phyloP scores from a whole-genome alignment of 2,329 filamentous ascomycete species.

The Pezicula neosporulosa region DNA sequence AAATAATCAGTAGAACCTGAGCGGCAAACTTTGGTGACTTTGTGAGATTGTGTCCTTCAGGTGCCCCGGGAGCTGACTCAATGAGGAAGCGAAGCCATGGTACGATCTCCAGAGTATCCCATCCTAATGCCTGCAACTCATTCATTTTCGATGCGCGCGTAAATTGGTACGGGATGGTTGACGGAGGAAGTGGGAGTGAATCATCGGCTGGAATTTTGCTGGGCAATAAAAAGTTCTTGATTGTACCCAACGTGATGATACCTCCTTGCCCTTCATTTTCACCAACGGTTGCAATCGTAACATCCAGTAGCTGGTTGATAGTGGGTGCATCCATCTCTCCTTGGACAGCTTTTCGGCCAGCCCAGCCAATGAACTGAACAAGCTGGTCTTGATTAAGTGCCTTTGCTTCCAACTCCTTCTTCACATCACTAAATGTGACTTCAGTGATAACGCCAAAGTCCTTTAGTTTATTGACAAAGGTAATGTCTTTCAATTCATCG shows the following conservation, averaged over 20 bases:
- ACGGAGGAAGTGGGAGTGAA: conserved; percentile 77
- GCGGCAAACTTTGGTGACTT: conserved; percentile 70
- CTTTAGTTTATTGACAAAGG: conserved; percentile 76
- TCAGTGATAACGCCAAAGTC: conserved; percentile 85
- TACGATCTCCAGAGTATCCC: conserved; percentile 79
- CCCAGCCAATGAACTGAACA: conserved; percentile 80
- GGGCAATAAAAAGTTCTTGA: conserved; percentile 72
- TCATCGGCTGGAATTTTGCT: conserved; percentile 77
- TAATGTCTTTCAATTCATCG: conserved; percentile 66
- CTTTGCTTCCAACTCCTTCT: conserved; percentile 75
- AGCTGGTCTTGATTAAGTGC: conserved; percentile 78
- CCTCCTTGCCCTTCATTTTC: conserved; percentile 58
- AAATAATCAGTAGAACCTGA: conserved; percentile 74
- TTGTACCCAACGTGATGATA: conserved; percentile 73
- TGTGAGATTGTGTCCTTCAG: conserved; percentile 66
- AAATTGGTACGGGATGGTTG: conserved; percentile 81
- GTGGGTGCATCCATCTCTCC: conserved; percentile 69
- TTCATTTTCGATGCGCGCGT: conserved; percentile 64
- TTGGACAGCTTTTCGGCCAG: conserved; percentile 65
- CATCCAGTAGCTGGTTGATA: conserved; percentile 69
- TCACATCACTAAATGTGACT: conserved; percentile 84
- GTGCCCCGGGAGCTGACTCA: conserved; percentile 56
- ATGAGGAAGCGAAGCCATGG: conserved; percentile 83
- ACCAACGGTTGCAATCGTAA: conserved; percentile 70
- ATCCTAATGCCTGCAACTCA: conserved; percentile 78